phyloP scores from a whole-genome alignment of 768 basidiomycete species.

The Xerocomellus amylosporus region DNA sequence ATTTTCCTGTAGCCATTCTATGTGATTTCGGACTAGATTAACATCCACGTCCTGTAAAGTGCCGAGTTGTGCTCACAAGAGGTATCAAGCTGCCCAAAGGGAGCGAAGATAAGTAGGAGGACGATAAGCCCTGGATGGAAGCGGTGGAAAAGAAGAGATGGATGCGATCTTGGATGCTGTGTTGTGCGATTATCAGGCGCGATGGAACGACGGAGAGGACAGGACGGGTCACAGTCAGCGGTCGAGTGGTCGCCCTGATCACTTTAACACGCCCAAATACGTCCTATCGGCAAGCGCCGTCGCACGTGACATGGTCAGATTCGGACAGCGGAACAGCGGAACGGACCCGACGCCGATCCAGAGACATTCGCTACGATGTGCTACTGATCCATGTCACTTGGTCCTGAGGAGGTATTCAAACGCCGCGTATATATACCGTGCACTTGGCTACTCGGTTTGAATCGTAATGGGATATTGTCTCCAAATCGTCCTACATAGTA shows the following conservation, averaged over 20 bases:
- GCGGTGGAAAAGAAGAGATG: not conserved
- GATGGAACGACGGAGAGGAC: constrained; percentile 20
- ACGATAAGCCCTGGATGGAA: not conserved
- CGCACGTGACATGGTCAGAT: constrained; percentile 25
- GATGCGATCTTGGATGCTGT: constrained; percentile 16
- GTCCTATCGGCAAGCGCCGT: constrained; percentile 31
- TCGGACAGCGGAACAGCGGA: constrained; percentile 21
- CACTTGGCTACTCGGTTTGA: no score
- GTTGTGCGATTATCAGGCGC: constrained; percentile 18
- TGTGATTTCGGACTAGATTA: constrained; percentile 18
- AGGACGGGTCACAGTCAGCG: constrained; percentile 13
- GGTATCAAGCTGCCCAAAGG: constrained; percentile 3
- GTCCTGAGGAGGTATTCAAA: not conserved
- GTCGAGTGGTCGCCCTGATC: constrained; percentile 25
- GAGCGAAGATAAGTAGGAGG: not conserved
- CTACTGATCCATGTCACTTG: not conserved
- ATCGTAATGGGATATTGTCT: not conserved
- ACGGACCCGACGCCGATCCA: constrained; percentile 8
- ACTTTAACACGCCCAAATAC: constrained; percentile 32
- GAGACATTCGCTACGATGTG: no score
- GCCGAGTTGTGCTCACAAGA: constrained; percentile 13
- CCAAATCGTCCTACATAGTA: no score
- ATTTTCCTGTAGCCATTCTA: constrained; percentile 31
- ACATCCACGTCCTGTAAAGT: not conserved
- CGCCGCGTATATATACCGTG: no score